These are phyloP conservation scores for Prunus campanulata DNA, from an alignment of 306 rosid genomes.

Conservation along the genomic window DNA sequence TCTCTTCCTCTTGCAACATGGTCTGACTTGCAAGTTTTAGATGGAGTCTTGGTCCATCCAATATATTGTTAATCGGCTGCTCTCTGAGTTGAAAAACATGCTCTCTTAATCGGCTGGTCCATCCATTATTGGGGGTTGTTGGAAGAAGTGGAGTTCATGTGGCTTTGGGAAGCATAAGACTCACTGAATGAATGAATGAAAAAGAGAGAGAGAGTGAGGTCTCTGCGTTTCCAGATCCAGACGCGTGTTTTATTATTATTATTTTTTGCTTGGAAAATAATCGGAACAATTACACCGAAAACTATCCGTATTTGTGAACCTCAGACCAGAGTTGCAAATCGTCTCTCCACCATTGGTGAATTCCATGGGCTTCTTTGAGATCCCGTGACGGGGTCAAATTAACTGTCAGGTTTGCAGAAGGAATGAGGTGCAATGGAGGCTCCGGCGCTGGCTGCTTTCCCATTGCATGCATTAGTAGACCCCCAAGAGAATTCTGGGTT, in stretches of 20 bases:
- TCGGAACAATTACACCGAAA: background rate
- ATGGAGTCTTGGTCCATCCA: too few species aligned
- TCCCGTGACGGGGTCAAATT: slow-evolving; percentile 46
- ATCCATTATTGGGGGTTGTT: slow-evolving; percentile 26
- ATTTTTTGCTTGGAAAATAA: background rate
- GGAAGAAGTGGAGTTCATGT: slow-evolving; percentile 42
- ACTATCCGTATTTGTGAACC: slow-evolving; percentile 47
- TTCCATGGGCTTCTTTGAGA: slow-evolving; percentile 83
- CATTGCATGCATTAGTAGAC: slow-evolving; percentile 56
- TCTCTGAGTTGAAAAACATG: too few species aligned
- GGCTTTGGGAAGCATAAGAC: slow-evolving; percentile 7
- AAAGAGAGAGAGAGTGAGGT: background rate
- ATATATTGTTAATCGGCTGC: too few species aligned
- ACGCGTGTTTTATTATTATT: too few species aligned
- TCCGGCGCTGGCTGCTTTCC: slow-evolving; percentile 64
- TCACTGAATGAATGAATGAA: background rate
- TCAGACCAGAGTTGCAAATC: slow-evolving; percentile 39
- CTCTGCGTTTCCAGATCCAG: background rate
- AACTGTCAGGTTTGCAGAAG: slow-evolving; percentile 62
- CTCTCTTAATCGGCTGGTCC: too few species aligned
- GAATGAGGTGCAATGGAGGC: slow-evolving; percentile 69
- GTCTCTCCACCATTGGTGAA: slow-evolving; percentile 95
- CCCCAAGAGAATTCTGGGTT: slow-evolving; percentile 67
- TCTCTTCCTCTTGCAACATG: too few species aligned
- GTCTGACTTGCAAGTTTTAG: too few species aligned